Evolutionary conservation across 441 rosid genomes (phyloP), one percentile per base, ranked within the genome.

Genomic region (Arabidopsis lyrata): DNA sequence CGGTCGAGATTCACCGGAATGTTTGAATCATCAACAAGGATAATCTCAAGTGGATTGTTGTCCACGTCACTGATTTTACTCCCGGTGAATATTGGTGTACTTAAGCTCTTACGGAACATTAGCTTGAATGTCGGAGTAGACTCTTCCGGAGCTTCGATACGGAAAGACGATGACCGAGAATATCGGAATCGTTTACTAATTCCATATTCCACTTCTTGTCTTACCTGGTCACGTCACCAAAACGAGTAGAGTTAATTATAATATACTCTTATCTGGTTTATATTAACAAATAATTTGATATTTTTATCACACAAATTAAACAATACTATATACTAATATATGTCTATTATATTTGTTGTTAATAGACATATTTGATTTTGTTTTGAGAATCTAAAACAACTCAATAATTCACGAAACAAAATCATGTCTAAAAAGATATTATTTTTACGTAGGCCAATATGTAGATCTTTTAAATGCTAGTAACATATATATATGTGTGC

Each of bases 1-100:
- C 73, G 76, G 63, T 86, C 83, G 34, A 80, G 80, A 56, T 47
- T 41, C 20, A 78, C 66, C 29, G 58, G 83, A 29, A 67, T 75
- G 13, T 80, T 70, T 14, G 71, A 73, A 4, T n/a, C 89, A 16
- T 68, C 88, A 0, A 83, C 82, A 0, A 94, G 78, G 31, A 70
- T 50, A 63, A 92, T 77, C 78, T 85, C 88, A 41, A 89, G 91
- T 1, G 83, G 83, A 54, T 66, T 54, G 42, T 63, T 59, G n/a
- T 90, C 86, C 20, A 9, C 63, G 66, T 80, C 89, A 4, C 63
- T 66, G 44, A 94, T 85, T 77, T 90, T 94, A 83, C 80, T 89
- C 6, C 90, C 91, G 1, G 97, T 94, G 74, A 92, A 94, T 42
- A 92, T 86, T 22, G 92, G 94, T 32, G 78, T 75, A n/a, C 4